Evolutionary conservation across 768 basidiomycete genomes (phyloP), one percentile per base, ranked within the genome.

Genomic region (Leucocoprinus birnbaumii): DNA sequence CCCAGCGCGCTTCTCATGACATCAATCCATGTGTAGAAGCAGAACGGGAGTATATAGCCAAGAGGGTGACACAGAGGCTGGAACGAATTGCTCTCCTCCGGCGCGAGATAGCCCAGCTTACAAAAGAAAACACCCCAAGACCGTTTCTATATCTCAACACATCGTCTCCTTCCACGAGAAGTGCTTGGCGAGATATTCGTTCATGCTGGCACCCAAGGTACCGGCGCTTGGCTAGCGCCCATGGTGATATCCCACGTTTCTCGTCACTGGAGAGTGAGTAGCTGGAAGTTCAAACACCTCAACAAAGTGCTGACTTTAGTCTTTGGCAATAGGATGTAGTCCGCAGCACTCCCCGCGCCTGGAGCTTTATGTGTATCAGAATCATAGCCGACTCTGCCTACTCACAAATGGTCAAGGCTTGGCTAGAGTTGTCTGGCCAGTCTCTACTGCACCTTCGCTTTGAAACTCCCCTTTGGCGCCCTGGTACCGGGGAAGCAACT

Each of bases 231-330:
- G 57, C 26, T 58, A 26, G 57, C 57, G 5, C 52, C 53, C 11
- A 21, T 55, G 25, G 27, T 58, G 7, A 49, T 58, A 27, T 58
- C 56, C 25, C 56, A 58, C 25, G 56, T 58, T 13, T 58, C 56
- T 25, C 26, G 47, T 24, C 45, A 53, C 25, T 58, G 56, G 56
- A 51, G 56, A n/a, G 56, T 58, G 40, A 13, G 56, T 58, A 24
- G 18, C 13, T n/a, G 6, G 31, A 44, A 27, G 35, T 6, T 35
- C 25, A 31, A 5, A 31, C 11, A 16, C 35, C 42, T 22, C 9
- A 19, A 19, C 11, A 13, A 13, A n/a, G 13, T 16, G 22, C 24
- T 43, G 27, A 3, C 22, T 38, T 44, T 37, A 31, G 26, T 14
- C 27, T 34, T 44, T 31, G 51, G 38, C 8, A 44, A 21, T 51